Evolutionary conservation across 2,329 filamentous ascomycete species (phyloP), one percentile per base, ranked within the genome.

Genomic region (Sporothrix pseudoabietina): DNA sequence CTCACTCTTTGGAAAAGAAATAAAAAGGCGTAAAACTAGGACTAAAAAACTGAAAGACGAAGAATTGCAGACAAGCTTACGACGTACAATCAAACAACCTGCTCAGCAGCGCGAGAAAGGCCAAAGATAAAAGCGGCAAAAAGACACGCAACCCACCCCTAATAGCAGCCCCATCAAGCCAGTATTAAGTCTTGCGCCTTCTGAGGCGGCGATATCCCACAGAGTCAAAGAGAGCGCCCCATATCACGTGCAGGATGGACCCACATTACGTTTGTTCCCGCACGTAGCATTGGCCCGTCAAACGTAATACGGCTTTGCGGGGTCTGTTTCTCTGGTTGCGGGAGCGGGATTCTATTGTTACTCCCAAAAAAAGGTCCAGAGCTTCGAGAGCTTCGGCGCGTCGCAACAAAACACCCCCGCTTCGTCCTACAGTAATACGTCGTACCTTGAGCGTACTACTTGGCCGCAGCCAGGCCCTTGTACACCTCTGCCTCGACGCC

Each of bases 401-500:
- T 49, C 55, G 55, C 55, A 35, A 39, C 57, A n/a, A 61, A 9
- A 19, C 57, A 32, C 35, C 57, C 57, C 32, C 57, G 57, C 57
- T 41, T 49, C 44, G 44, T 16, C 44, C 14, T 7, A 14, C 12
- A 19, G 22, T 7, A 16, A 26, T 19, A 26, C 26, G 26, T 26
- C 26, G 26, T 26, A 26, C 26, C 26, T 2, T 26, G 26, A 26
- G 26, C 2, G 26, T 26, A 26, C 26, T 35, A 69, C 54, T 73
- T 63, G 30, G 26, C 14, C 16, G 16, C 41, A 22, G 32, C 47
- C 10, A 73, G 57, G 2, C 68, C 72, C 57, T 66, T 71, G 68
- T 83, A 82, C 16, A 81, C 78, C 73, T 79, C 78, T 0, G 77
- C 71, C 76, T 83, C 82, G 9, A 83, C 71, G 16, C 76, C 74